phyloP scores from a whole-genome alignment of 768 basidiomycete genomes.

The Dioszegia crocea region DNA sequence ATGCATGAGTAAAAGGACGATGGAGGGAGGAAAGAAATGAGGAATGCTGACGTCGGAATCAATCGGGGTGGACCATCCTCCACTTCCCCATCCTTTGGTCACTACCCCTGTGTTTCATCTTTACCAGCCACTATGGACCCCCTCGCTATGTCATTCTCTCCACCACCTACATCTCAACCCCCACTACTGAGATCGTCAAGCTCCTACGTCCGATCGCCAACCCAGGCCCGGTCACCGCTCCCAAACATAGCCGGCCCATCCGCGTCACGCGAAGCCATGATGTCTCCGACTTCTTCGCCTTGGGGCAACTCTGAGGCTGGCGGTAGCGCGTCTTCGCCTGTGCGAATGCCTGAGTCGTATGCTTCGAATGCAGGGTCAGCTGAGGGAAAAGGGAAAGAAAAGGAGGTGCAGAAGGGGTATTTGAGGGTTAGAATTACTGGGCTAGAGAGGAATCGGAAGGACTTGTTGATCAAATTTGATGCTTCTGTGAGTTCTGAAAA shows the following conservation, averaged over 20 bases:
- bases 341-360: constrained; percentile 16
- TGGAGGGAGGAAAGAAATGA: no score
- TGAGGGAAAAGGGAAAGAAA: background rate
- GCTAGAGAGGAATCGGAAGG: constrained; percentile 89
- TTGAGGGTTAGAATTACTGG: constrained; percentile 83
- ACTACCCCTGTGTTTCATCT: background rate
- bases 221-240: background rate
- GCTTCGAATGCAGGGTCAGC: background rate
- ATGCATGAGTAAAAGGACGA: no score
- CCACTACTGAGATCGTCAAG: background rate
- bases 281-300: no score
- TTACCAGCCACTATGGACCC: background rate
- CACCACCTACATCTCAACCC: background rate
- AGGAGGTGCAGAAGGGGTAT: constrained; percentile 52
- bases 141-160: background rate
- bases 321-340: constrained; percentile 13
- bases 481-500: constrained; percentile 65
- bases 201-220: background rate
- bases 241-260: background rate
- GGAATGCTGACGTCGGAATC: background rate
- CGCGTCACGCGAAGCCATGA: no score
- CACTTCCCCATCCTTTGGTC: background rate
- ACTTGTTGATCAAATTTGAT: constrained; percentile 89
- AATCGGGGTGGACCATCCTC: background rate
- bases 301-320: background rate